Percentiles rank a stretch among this genome's conserved stretches.
These are phyloP conservation scores for Coccinonectria pachysandricola DNA, from an alignment of 2,329 filamentous ascomycete species.

Conservation along the genomic window DNA sequence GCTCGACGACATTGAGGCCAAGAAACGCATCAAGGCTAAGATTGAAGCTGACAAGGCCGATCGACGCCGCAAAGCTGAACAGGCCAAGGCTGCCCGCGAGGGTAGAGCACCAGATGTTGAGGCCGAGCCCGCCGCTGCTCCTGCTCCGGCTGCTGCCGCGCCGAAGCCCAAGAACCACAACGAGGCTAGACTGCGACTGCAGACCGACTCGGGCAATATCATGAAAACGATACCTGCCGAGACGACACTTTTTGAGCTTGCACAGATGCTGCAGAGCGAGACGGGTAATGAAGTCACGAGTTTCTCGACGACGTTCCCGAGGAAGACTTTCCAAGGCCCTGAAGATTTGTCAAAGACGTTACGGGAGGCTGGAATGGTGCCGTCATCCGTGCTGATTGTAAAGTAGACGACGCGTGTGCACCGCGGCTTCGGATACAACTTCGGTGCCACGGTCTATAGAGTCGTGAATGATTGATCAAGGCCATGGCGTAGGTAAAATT, in stretches of 20 bases:
- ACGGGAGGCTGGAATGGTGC: constrained; percentile 83
- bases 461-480: too few relatives aligned
- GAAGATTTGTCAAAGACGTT: constrained; percentile 80
- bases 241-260: constrained; percentile 88
- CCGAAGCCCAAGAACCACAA: constrained; percentile 61
- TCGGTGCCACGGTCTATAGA: too few relatives aligned
- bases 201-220: constrained; percentile 62
- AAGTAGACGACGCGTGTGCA: constrained; percentile 32
- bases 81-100: constrained; percentile 75
- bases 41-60: constrained; percentile 93
- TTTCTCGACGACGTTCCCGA: constrained; percentile 80
- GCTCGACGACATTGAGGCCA: constrained; percentile 71
- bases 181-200: constrained; percentile 72
- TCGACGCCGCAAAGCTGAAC: constrained; percentile 72
- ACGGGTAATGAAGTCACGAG: constrained; percentile 59
- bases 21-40: constrained; percentile 81
- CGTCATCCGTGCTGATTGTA: constrained; percentile 81
- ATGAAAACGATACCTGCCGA: constrained; percentile 83
- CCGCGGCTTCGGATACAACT: too few relatives aligned
- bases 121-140: constrained; percentile 32
- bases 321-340: constrained; percentile 61
- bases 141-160: constrained; percentile 35
- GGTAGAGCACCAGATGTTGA: constrained; percentile 46
- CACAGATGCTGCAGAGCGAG: constrained; percentile 62
- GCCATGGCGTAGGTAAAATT: too few relatives aligned